phyloP scores from a whole-genome alignment of 805 yeast species.

The Kockiozyma suomiensis region DNA sequence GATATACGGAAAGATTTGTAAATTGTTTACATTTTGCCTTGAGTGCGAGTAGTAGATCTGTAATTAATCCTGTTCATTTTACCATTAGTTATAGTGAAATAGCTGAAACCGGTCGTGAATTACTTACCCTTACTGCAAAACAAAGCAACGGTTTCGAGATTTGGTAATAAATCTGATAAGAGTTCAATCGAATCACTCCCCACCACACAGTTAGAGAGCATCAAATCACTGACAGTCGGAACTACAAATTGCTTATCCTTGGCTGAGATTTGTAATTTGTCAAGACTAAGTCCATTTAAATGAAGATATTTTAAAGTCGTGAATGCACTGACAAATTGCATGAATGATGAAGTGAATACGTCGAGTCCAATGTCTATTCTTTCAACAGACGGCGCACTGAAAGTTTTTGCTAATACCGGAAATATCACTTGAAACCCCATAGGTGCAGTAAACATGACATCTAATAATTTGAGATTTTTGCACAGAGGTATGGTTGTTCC shows the following conservation, averaged over 20 bases:
- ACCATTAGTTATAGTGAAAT: background rate
- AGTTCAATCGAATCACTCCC: conserved; percentile 10
- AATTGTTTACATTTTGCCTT: conserved; percentile 3
- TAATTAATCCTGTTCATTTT: background rate
- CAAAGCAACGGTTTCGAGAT: conserved; percentile 10
- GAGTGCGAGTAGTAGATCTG: conserved; percentile 12
- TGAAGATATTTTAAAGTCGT: conserved; percentile 13
- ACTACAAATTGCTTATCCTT: conserved; percentile 6
- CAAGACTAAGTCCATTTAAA: conserved; percentile 11
- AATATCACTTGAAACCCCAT: conserved; percentile 30
- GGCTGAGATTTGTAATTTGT: conserved; percentile 3
- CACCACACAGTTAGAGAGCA: conserved; percentile 13
- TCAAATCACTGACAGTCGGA: conserved; percentile 9
- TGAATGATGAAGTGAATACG: conserved; percentile 22
- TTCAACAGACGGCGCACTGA: conserved; percentile 20
- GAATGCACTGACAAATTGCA: conserved; percentile 21
- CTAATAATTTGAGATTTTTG: conserved; percentile 11
- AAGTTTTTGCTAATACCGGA: conserved; percentile 16
- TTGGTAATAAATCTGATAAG: conserved; percentile 9
- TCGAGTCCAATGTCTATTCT: conserved; percentile 14
- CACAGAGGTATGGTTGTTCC: conserved; percentile 16
- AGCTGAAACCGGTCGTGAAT: background rate
- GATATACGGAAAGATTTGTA: conserved; percentile 9
- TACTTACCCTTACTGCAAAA: conserved; percentile 3
- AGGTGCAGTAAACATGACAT: conserved; percentile 22